phyloP scores from a whole-genome alignment of 192 early-diverging fungal species.

The Podila epigama region DNA sequence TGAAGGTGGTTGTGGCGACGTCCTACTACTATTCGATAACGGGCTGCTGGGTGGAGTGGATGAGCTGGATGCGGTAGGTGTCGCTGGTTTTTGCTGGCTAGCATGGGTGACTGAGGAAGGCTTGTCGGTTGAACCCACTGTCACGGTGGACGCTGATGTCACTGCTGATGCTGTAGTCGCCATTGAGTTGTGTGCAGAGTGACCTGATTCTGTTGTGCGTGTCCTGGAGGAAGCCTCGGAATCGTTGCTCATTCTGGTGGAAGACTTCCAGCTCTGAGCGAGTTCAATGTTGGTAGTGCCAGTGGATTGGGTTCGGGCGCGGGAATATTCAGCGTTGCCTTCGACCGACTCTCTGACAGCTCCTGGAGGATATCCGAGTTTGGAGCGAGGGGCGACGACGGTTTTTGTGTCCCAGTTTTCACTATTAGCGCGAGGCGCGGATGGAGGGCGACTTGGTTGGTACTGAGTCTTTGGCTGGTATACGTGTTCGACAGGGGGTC shows the following conservation, averaged over 20 bases:
- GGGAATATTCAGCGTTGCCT: slow-evolving; percentile 1
- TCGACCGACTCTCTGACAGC: slow-evolving; percentile 24
- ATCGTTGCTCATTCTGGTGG: slow-evolving; percentile 15
- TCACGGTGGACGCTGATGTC: neutral
- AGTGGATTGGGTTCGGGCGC: slow-evolving; percentile 26
- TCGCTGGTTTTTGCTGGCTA: neutral
- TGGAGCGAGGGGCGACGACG: slow-evolving; percentile 12
- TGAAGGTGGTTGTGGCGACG: neutral
- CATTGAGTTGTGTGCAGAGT: neutral
- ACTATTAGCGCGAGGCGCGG: slow-evolving; percentile 12
- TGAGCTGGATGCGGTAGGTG: too few species aligned
- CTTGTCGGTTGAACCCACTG: neutral
- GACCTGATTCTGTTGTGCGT: slow-evolving; percentile 10
- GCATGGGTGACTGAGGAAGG: too few species aligned
- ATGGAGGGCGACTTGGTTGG: slow-evolving; percentile 3
- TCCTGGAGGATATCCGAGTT: slow-evolving; percentile 13
- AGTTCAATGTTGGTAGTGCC: slow-evolving; percentile 4
- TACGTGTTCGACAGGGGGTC: slow-evolving; percentile 11
- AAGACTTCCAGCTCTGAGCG: slow-evolving; percentile 13
- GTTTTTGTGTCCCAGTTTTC: slow-evolving; percentile 40
- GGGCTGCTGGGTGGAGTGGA: neutral
- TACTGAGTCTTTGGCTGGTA: slow-evolving; percentile 5
- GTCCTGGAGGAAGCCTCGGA: slow-evolving; percentile 11
- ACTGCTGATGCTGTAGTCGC: neutral
- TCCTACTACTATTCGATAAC: too few species aligned